A percentile compares a stretch with the other conserved stretches of the same genome.
Conservation (phyloP, 805 yeast species). For the Yamadazyma ubonensis region DNA sequence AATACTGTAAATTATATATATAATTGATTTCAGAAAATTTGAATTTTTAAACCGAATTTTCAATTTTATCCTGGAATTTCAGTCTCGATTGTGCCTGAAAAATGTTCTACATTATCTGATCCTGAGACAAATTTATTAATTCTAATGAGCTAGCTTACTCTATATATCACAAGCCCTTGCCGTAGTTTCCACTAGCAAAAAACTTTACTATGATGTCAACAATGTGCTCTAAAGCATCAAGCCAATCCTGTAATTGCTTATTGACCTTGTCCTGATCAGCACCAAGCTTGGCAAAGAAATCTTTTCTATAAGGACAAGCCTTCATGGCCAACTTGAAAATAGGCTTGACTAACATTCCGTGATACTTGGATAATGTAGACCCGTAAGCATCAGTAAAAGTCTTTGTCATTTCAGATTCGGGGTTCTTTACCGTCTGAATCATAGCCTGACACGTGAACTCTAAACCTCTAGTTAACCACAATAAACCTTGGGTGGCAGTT, state of each 20-base stretch:
- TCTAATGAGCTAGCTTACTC: background rate
- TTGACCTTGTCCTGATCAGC: conserved; percentile 66
- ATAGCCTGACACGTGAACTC: conserved; percentile 89
- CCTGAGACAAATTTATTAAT: too few relatives aligned
- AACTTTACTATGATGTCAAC: conserved; percentile 73
- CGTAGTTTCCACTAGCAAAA: conserved; percentile 78
- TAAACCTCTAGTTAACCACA: conserved; percentile 85
- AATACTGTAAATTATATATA: too few relatives aligned
- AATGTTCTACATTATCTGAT: too few relatives aligned
- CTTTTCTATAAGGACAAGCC: conserved; percentile 89
- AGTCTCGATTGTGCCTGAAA: too few relatives aligned
- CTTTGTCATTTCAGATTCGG: conserved; percentile 62
- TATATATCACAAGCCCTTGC: conserved; percentile 65
- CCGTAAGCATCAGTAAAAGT: conserved; percentile 84
- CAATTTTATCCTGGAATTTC: too few relatives aligned
- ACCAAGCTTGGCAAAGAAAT: conserved; percentile 80
- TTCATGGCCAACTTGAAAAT: conserved; percentile 92
- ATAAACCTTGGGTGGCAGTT: conserved; percentile 85
- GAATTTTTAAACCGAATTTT: too few relatives aligned
- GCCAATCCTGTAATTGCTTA: conserved; percentile 69
- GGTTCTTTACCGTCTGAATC: conserved; percentile 70
- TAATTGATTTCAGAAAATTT: too few relatives aligned
- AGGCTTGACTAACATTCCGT: conserved; percentile 78
- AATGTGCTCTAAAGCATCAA: conserved; percentile 69
- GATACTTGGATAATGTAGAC: conserved; percentile 78